A percentile compares a stretch with the other conserved stretches of the same genome.
Evolutionary conservation across 225 moss, liverwort and hornwort genomes (phyloP).

Genomic region (Rhytidiadelphus loreus): DNA sequence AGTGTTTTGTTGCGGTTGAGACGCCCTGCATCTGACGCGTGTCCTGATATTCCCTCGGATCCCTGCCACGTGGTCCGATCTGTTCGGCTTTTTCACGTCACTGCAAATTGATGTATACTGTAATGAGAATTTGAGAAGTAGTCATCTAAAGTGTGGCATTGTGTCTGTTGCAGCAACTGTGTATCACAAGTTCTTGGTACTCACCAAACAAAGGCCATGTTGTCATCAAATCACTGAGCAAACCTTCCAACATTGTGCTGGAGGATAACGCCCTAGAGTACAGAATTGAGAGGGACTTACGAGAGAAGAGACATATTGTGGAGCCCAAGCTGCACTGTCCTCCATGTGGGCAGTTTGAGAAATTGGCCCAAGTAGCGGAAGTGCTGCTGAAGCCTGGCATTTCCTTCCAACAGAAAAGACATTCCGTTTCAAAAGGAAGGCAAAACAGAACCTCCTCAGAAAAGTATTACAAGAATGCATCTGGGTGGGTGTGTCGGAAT

Average conservation of each 20-base stretch:
- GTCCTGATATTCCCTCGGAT: background rate
- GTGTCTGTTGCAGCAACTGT: constrained; percentile 28
- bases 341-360: constrained; percentile 29
- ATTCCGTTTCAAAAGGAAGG: background rate
- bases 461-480: constrained; percentile 12
- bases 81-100: background rate
- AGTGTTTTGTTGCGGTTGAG: background rate
- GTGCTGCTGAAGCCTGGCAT: background rate
- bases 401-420: background rate
- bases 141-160: background rate
- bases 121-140: no score
- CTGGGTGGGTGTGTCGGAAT: constrained; percentile 35
- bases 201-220: constrained; percentile 7
- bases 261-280: constrained; percentile 17
- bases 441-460: background rate
- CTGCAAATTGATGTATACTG: background rate
- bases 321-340: constrained; percentile 6
- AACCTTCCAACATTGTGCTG: constrained; percentile 24
- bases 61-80: background rate
- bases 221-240: constrained; percentile 16
- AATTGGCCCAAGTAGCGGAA: constrained; percentile 9
- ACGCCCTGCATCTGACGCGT: background rate
- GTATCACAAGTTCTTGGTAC: constrained; percentile 31
- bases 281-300: constrained; percentile 1
- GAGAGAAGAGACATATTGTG: background rate